Conservation (phyloP, 257 asterid genomes). For the Solanum tarijense region DNA sequence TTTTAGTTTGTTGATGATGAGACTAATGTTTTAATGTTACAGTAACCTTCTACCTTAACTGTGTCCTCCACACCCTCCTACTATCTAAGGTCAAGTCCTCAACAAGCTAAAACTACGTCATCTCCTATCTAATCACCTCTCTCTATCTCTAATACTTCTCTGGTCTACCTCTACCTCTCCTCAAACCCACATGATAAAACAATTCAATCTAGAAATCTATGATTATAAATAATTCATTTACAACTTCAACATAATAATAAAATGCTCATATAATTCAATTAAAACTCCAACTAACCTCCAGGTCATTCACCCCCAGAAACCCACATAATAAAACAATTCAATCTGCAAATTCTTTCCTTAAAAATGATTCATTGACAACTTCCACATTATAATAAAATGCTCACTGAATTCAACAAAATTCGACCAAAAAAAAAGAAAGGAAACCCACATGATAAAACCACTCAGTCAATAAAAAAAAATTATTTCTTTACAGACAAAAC, state of each 20-base stretch:
- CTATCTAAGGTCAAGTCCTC: neutral
- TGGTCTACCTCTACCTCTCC: neutral
- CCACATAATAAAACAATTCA: neutral
- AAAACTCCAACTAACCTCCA: neutral
- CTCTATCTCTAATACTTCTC: neutral
- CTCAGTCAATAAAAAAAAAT: neutral
- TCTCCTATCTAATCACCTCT: neutral
- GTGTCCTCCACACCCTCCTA: neutral
- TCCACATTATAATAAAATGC: neutral
- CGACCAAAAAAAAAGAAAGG: neutral
- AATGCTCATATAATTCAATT: neutral
- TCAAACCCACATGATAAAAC: neutral
- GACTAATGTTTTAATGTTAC: neutral
- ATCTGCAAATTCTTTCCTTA: neutral
- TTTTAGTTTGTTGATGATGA: neutral
- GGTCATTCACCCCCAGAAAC: neutral
- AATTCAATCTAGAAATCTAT: neutral
- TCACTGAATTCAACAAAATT: neutral
- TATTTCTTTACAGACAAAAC: neutral
- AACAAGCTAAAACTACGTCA: neutral
- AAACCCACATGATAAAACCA: neutral
- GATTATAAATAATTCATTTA: neutral
- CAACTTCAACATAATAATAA: neutral
- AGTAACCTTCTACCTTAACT: neutral
- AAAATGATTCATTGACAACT: neutral